Evolutionary conservation across 345 rosid species (phyloP), one percentile per base, ranked within the genome.

Genomic region (Hibiscus syriacus): DNA sequence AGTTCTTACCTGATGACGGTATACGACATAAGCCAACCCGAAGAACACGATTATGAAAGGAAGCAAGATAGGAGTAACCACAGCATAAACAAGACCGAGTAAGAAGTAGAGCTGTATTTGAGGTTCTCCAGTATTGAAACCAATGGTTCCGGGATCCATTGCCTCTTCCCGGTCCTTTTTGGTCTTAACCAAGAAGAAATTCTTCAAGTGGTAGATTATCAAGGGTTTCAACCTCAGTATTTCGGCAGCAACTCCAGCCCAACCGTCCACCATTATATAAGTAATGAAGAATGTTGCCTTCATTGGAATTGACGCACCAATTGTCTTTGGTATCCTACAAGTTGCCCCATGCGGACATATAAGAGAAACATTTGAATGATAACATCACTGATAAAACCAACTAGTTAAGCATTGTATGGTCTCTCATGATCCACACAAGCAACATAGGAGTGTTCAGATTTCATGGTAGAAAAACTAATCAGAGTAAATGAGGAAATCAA

Each of bases 221-320:
- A 93, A 78, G 3, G 98, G 94, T 76, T 83, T 90, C 72, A 93
- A 64, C 75, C 98, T 79, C 17, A 93, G 73, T 57, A 90, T 90
- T 79, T 93, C 97, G 43, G 85, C 98, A 4, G 98, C 98, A 20
- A 89, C 94, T 73, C 98, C 98, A 34, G 98, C 97, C 97, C 98
- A 93, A 55, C 98, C 98, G 19, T 90, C 98, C 5, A 90, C 98
- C 97, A 93, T 92, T 54, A 90, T 81, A 61, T 90, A 92, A 10
- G 98, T 92, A 55, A 92, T 90, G 81, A 92, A 92, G 84, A 92
- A 92, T 8, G 98, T 92, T 43, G 97, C 98, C 74, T 93, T 93
- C 96, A 89, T 90, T 9, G 98, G 98, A 75, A 93, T 88, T 5
- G 98, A 89, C 55, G 76, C 85, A 7, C 98, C 98, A 1, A 93